A percentile compares a stretch with the other conserved stretches of the same genome.
These are phyloP conservation scores for Oxyria digyna DNA, from an alignment of 148 eudicot species.

Conservation along the genomic window DNA sequence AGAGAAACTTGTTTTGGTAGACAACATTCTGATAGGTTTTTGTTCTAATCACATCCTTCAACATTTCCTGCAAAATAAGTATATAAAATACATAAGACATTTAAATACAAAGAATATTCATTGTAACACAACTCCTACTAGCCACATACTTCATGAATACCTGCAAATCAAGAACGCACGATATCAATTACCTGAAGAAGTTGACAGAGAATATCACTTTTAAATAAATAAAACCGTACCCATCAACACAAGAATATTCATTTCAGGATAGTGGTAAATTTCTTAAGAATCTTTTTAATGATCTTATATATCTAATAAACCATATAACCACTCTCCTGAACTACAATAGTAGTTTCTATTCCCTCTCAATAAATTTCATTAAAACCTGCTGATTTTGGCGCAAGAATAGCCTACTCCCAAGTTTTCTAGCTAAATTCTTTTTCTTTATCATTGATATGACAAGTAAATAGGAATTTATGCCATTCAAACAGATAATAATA, in stretches of 20 bases:
- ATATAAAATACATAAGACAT: background rate
- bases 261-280: background rate
- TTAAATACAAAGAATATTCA: no score
- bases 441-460: no score
- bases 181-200: background rate
- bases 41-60: constrained; percentile 91
- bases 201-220: background rate
- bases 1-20: constrained; percentile 60
- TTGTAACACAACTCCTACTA: background rate
- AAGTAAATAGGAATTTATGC: no score
- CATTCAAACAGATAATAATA: no score
- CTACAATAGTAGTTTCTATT: background rate
- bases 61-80: constrained; percentile 62
- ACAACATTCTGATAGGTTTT: constrained; percentile 92
- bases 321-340: background rate
- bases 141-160: constrained; percentile 95
- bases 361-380: background rate
- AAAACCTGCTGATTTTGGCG: background rate
- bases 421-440: background rate
- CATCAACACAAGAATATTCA: background rate
- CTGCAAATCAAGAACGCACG: constrained; percentile 29
- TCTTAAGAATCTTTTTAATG: background rate
- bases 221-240: background rate
- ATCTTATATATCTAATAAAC: background rate
- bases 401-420: no score